Evolutionary conservation across 148 eudicot species (phyloP).

Genomic region (Beta vulgaris): DNA sequence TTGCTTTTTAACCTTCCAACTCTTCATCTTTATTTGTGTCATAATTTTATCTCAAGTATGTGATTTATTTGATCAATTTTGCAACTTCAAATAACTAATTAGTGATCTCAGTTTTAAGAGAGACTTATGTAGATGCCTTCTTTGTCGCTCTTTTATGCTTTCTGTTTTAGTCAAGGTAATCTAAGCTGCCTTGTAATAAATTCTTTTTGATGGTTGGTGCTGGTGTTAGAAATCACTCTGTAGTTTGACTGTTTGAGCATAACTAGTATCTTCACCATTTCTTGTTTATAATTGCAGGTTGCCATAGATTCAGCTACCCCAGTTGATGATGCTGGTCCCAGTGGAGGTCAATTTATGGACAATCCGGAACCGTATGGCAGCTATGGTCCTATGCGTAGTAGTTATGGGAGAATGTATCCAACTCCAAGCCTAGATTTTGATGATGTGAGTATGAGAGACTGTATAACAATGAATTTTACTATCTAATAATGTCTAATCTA

Average conservation of each 20-base stretch:
- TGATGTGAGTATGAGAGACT: constrained; percentile 55
- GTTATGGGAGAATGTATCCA: constrained; percentile 79
- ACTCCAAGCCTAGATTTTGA: constrained; percentile 69
- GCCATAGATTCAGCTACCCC: constrained; percentile 97
- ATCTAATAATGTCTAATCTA: background rate
- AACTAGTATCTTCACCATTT: background rate
- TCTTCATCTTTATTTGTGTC: too few relatives aligned
- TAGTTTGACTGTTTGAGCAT: background rate
- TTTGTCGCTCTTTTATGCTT: background rate
- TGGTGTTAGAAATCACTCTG: background rate
- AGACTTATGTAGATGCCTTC: background rate
- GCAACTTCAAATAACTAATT: too few relatives aligned
- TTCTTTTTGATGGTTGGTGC: background rate
- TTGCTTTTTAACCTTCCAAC: too few relatives aligned
- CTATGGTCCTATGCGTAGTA: constrained; percentile 74
- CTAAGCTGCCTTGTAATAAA: too few relatives aligned
- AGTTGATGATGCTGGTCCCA: constrained; percentile 78
- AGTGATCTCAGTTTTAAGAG: background rate
- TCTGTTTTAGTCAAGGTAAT: background rate
- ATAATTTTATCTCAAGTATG: background rate
- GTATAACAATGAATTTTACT: background rate
- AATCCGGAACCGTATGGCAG: constrained; percentile 63
- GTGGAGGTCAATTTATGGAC: constrained; percentile 65
- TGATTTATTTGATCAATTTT: background rate
- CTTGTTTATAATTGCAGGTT: constrained; percentile 51